Evolutionary conservation across 148 eudicot genomes (phyloP), one percentile per base, ranked within the genome.

Genomic region (Nyssa sinensis): DNA sequence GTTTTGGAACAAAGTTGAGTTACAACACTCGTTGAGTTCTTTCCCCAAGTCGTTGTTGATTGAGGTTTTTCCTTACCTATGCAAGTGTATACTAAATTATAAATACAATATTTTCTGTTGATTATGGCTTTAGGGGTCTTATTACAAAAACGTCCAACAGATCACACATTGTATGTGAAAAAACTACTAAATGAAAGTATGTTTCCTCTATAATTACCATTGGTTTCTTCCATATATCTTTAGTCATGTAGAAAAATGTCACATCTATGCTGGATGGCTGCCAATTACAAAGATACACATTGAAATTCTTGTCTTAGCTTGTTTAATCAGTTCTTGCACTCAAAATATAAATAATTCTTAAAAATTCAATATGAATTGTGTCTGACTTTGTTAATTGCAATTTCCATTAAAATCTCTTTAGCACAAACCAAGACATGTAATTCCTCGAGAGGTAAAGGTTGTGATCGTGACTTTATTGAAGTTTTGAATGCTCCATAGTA

Each of bases 1-100:
- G 72, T 41, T n/a, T 59, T 41, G 73, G 31, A 67, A 30, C 59
- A 37, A 75, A 34, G 53, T 28, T 16, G 23, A 62, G 66, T 12
- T 5, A 7, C 7, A 0, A 55, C 1, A 55, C 59, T 55, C 7
- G 24, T 55, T 11, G 25, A 21, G 59, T 24, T 55, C 59, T 55
- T 55, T 55, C 1, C 59, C 17, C 23, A 55, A 55, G 19, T 16
- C 75, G 5, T 1, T 57, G 30, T 25, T 12, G 3, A 19, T 64
- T 33, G 27, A 33, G 68, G 39, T 9, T 64, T 64, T 35, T 28
- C 4, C 14, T 34, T 35, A 23, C 5, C 21, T 16, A 13, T 19
- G 14, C 44, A 28, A 1, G 5, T 31, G 37, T 32, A n/a, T 64
- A 33, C 44, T 17, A 23, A 19, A 33, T 34, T 23, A 34, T 27